Evolutionary conservation across 2,329 filamentous ascomycete species (phyloP), one percentile per base, ranked within the genome.

Genomic region (Trichophyton rubrum): DNA sequence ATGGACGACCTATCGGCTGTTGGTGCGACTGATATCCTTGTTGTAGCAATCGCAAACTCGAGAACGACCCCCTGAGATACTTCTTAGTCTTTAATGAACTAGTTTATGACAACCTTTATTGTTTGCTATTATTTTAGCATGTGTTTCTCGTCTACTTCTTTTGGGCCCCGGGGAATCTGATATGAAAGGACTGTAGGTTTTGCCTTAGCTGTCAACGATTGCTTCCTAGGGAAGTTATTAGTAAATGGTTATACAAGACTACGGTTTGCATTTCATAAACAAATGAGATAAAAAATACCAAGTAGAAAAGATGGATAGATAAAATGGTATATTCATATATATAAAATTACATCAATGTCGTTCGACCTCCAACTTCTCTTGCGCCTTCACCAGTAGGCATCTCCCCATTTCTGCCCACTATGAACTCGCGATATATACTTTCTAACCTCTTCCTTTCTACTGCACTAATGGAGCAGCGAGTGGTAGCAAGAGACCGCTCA

Each of bases 331-430:
- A 15, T 45, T 30, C 4, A 35, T 33, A 59, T 33, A 59, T 45
- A 59, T 30, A 59, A 58, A 45, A 35, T 64, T 67, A 96, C 93
- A 97, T 97, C 74, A 99, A 78, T 75, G 90, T 97, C 67, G 87
- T 92, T 70, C 93, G 80, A 13, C 91, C 93, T 6, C 93, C 93
- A 75, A 99, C 85, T 74, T 97, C 93, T 73, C 86, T 95, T 61
- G 87, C 88, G 0, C 88, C 90, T 74, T 97, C 89, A 1, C 93
- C 93, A 73, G 88, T 92, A 62, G 86, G 89, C 89, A 99, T 90
- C 77, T 97, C 91, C 6, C 93, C 93, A 72, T 91, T 96, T 66
- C 93, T 81, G 0, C 90, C 91, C 3, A 89, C 88, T 0, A 96
- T 86, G 78, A 99, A 99, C 75, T 99, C 93, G 15, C 81, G 79